Conservation (phyloP, 2,329 filamentous ascomycete species). For the Rosellinia necatrix region DNA sequence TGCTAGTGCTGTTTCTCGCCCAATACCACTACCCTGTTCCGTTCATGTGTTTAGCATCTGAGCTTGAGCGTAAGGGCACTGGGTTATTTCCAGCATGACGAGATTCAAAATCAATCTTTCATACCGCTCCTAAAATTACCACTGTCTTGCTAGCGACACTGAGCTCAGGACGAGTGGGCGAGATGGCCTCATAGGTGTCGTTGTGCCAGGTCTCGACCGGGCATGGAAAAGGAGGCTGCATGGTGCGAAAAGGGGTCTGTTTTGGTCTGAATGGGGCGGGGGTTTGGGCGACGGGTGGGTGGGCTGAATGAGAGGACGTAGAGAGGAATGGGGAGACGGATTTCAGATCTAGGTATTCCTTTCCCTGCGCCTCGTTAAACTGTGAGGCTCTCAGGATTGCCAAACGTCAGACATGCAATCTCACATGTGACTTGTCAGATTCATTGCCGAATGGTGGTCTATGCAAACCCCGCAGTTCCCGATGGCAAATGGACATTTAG, state of each 20-base stretch:
- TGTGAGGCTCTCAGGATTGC: neutral
- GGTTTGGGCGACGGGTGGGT: neutral
- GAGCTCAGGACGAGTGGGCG: slow-evolving; percentile 7
- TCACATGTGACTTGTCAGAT: too few relatives aligned
- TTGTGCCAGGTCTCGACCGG: slow-evolving; percentile 11
- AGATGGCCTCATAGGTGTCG: slow-evolving; percentile 18
- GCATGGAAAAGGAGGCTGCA: slow-evolving; percentile 15
- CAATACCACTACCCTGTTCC: slow-evolving; percentile 22
- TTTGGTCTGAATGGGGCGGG: neutral
- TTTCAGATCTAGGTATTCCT: neutral
- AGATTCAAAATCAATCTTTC: neutral
- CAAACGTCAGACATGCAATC: neutral
- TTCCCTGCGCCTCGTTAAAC: neutral
- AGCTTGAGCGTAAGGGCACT: neutral
- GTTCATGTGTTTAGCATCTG: neutral
- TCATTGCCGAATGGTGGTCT: too few relatives aligned
- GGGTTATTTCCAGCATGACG: neutral
- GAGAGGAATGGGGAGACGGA: neutral
- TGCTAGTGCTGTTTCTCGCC: slow-evolving; percentile 13
- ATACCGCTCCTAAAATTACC: slow-evolving; percentile 4
- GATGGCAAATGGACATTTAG: too few relatives aligned
- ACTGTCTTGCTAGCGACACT: slow-evolving; percentile 10
- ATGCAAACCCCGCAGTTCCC: too few relatives aligned
- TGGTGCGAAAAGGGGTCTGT: neutral
- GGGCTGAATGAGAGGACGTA: too few relatives aligned